A percentile compares a stretch with the other conserved stretches of the same genome.
Conservation (phyloP, 2,329 filamentous ascomycete species). For the Alternaria infectoria region DNA sequence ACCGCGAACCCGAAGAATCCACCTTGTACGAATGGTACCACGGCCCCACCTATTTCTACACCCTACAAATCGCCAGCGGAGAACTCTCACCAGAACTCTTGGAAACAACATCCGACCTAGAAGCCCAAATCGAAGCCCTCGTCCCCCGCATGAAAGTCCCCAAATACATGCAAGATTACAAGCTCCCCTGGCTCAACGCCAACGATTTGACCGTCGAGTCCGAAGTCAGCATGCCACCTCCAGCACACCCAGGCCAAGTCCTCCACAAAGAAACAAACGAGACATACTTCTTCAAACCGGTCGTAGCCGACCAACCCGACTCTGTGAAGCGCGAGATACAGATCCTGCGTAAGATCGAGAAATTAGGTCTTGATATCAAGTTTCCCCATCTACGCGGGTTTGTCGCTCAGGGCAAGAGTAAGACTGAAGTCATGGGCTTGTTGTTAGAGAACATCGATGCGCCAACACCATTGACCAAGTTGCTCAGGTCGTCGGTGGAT, state of each 20-base stretch:
- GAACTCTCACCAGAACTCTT: constrained; percentile 8
- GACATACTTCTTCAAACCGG: constrained; percentile 25
- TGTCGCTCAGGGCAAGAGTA: constrained; percentile 13
- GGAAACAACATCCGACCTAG: constrained; percentile 14
- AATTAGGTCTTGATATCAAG: constrained; percentile 18
- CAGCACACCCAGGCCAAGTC: constrained; percentile 25
- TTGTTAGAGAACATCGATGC: constrained; percentile 16
- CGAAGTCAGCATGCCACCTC: constrained; percentile 23
- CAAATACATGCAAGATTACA: constrained; percentile 25
- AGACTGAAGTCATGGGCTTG: constrained; percentile 20
- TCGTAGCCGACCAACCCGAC: constrained; percentile 17
- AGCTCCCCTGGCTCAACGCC: constrained; percentile 21
- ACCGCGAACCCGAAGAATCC: constrained; percentile 19
- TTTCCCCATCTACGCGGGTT: constrained; percentile 16
- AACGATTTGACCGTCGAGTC: constrained; percentile 22
- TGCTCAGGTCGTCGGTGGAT: constrained; percentile 16
- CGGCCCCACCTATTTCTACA: constrained; percentile 27
- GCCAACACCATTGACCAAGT: constrained; percentile 17
- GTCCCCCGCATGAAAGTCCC: constrained; percentile 20
- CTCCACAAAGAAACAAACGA: neutral
- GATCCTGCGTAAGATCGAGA: constrained; percentile 15
- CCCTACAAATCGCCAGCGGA: constrained; percentile 6
- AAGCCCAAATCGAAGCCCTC: constrained; percentile 17
- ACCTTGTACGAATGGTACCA: constrained; percentile 28
- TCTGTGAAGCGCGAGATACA: constrained; percentile 25